A percentile compares a stretch with the other conserved stretches of the same genome.
phyloP scores from a whole-genome alignment of 805 yeast genomes.

The Candida awuae region DNA sequence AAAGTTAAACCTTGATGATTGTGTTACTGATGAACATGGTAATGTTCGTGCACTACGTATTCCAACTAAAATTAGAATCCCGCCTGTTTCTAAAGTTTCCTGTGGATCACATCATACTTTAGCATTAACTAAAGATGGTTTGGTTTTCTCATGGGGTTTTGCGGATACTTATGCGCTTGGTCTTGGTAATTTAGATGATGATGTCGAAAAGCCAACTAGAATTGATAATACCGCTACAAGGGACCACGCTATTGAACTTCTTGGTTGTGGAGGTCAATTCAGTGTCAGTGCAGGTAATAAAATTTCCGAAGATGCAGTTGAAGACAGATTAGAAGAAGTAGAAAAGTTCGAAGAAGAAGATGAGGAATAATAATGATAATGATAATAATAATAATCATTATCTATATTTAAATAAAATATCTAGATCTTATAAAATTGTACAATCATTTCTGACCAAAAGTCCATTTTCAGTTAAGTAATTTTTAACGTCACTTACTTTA shows the following conservation, averaged over 20 bases:
- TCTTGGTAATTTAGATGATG: constrained; percentile 76
- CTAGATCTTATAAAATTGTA: constrained; percentile 4
- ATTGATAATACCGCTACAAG: constrained; percentile 92
- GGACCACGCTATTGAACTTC: constrained; percentile 55
- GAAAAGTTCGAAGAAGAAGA: constrained; percentile 39
- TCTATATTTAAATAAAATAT: not conserved
- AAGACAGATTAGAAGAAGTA: constrained; percentile 42
- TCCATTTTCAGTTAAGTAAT: constrained; percentile 48
- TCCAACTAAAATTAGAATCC: constrained; percentile 63
- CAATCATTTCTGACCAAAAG: constrained; percentile 68
- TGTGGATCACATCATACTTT: constrained; percentile 91
- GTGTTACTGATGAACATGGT: constrained; percentile 73
- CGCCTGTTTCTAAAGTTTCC: constrained; percentile 52
- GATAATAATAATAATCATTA: not conserved
- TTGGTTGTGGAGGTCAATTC: constrained; percentile 97
- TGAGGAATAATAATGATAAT: not conserved
- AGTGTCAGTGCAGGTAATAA: constrained; percentile 79
- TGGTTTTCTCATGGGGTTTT: constrained; percentile 94
- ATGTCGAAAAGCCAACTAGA: constrained; percentile 80
- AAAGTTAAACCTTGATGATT: constrained; percentile 56
- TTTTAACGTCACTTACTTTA: constrained; percentile 77
- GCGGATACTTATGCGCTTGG: constrained; percentile 97
- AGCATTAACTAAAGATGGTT: constrained; percentile 77
- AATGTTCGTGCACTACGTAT: constrained; percentile 77
- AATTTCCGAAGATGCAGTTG: constrained; percentile 43